phyloP scores from a whole-genome alignment of 352 stramenopile species.

The Phytophthora megakarya region DNA sequence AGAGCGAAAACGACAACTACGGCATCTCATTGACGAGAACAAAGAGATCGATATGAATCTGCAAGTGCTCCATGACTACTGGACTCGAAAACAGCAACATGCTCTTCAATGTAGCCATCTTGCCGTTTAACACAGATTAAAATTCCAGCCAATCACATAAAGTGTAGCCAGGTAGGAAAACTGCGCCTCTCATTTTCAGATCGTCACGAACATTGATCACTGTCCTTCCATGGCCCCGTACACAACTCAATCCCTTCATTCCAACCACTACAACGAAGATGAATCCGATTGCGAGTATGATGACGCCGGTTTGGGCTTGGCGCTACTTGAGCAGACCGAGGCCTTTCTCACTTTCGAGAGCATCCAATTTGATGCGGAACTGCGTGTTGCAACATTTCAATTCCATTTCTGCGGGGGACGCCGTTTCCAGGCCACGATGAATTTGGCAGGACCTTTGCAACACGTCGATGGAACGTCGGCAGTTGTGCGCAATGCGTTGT shows the following conservation, averaged over 20 bases:
- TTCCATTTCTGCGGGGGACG: slow-evolving; percentile 46
- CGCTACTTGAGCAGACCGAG: slow-evolving; percentile 39
- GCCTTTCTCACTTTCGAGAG: slow-evolving; percentile 44
- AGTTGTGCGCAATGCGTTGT: slow-evolving; percentile 32
- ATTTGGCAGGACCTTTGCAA: slow-evolving; percentile 17
- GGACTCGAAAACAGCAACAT: slow-evolving; percentile 38
- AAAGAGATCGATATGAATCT: slow-evolving; percentile 38
- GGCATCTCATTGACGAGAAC: slow-evolving; percentile 50
- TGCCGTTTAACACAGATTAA: slow-evolving; percentile 30
- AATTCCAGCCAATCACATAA: slow-evolving; percentile 22
- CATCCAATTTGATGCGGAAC: slow-evolving; percentile 23
- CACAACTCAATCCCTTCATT: slow-evolving; percentile 9
- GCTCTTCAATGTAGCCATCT: slow-evolving; percentile 27
- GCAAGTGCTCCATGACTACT: slow-evolving; percentile 47
- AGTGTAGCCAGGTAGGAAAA: neutral
- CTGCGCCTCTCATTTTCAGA: slow-evolving; percentile 17
- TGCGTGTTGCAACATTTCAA: slow-evolving; percentile 32
- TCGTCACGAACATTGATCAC: neutral
- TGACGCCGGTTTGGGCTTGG: slow-evolving; percentile 28
- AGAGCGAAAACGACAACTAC: slow-evolving; percentile 39
- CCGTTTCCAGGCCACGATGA: slow-evolving; percentile 41
- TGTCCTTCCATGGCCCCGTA: slow-evolving; percentile 16
- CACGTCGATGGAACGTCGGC: slow-evolving; percentile 5
- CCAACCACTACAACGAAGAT: slow-evolving; percentile 23
- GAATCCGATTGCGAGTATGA: slow-evolving; percentile 30